A percentile compares a stretch with the other conserved stretches of the same genome.
Conservation (phyloP, 257 asterid genomes). For the Osmanthus fragrans region DNA sequence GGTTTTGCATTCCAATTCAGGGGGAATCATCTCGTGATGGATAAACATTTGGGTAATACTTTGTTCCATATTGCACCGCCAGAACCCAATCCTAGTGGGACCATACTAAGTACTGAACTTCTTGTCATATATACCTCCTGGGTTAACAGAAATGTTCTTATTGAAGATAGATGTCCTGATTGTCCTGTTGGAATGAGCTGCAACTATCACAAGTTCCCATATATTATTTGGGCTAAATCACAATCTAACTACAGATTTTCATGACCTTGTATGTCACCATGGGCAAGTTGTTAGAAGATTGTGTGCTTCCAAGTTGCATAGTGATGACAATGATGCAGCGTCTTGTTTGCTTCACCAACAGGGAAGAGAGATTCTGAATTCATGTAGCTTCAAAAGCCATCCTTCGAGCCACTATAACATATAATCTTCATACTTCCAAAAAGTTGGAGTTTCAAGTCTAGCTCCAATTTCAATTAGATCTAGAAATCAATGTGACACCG, state of each 20-base stretch:
- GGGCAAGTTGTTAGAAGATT: background rate
- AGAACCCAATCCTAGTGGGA: background rate
- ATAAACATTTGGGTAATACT: no score
- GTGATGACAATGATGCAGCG: background rate
- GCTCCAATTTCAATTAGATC: no score
- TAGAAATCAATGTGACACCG: background rate
- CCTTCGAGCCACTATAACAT: background rate
- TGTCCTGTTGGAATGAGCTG: background rate
- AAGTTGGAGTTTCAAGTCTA: background rate
- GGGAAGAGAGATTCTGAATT: background rate
- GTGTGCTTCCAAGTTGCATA: background rate
- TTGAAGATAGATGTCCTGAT: background rate
- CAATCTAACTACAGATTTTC: background rate
- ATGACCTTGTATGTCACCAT: background rate
- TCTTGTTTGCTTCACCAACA: background rate
- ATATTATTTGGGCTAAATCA: background rate
- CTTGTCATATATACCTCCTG: background rate
- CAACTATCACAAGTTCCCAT: background rate
- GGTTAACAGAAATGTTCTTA: background rate
- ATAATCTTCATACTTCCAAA: background rate
- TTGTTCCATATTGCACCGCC: background rate
- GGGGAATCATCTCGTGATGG: background rate
- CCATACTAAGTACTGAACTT: background rate
- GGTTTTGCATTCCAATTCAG: background rate
- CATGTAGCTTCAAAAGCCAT: background rate